These are phyloP conservation scores for Pichia sp. DNA, from an alignment of 1,139 yeast species.

Conservation along the genomic window DNA sequence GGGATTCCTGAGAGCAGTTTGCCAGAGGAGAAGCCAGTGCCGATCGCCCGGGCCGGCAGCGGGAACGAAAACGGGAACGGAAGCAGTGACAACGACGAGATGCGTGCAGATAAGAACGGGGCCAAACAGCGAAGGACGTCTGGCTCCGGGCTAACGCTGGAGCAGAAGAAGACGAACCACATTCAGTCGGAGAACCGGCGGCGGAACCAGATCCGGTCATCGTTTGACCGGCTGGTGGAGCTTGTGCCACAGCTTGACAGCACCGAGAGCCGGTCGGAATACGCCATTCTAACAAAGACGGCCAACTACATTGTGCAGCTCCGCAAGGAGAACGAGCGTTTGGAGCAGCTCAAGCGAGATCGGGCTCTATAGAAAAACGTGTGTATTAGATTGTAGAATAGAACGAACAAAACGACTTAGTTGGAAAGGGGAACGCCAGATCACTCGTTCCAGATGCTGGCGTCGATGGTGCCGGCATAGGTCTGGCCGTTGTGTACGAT, in stretches of 20 bases:
- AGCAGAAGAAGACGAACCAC: slow-evolving; percentile 39
- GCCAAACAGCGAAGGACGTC: background rate
- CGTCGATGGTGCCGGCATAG: slow-evolving; percentile 10
- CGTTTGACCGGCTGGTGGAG: slow-evolving; percentile 37
- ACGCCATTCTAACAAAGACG: slow-evolving; percentile 32
- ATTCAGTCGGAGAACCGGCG: slow-evolving; percentile 40
- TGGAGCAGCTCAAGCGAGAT: slow-evolving; percentile 6
- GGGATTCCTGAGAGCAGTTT: background rate
- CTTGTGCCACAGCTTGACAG: slow-evolving; percentile 36
- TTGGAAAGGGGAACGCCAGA: background rate
- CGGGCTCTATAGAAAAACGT: slow-evolving; percentile 7
- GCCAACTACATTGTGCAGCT: slow-evolving; percentile 26
- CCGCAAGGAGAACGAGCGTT: slow-evolving; percentile 18
- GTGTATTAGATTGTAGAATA: background rate
- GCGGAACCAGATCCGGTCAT: slow-evolving; percentile 37
- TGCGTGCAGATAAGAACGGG: background rate
- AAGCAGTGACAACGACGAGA: background rate
- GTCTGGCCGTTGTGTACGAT: slow-evolving; percentile 20
- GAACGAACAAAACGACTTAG: background rate
- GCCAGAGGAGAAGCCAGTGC: background rate
- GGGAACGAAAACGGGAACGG: background rate
- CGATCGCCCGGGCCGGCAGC: background rate
- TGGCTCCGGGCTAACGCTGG: slow-evolving; percentile 27
- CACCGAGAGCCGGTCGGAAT: slow-evolving; percentile 38
- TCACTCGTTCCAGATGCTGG: slow-evolving; percentile 10